These are phyloP conservation scores for Backusella liffmaniae DNA, from an alignment of 192 early-diverging fungal genomes.

Conservation along the genomic window DNA sequence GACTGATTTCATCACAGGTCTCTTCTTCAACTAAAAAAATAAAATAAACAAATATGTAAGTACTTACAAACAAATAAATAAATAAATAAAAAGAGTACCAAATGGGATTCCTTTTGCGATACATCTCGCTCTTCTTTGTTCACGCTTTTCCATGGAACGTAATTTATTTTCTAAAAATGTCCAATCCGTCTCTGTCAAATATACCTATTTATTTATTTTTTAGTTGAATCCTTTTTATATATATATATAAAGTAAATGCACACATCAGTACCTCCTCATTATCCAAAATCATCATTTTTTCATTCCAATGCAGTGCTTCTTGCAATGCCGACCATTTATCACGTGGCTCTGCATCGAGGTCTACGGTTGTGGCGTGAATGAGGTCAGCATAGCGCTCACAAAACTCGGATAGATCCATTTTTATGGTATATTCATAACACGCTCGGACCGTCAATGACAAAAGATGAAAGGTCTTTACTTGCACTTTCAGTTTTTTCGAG, in stretches of 20 bases:
- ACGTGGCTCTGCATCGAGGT: conserved; percentile 27
- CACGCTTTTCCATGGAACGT: conserved; percentile 60
- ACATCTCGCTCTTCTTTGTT: conserved; percentile 49
- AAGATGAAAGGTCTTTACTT: conserved; percentile 67
- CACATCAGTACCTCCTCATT: conserved; percentile 6
- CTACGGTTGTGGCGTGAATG: conserved; percentile 40
- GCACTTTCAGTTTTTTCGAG: conserved; percentile 59
- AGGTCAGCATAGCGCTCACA: conserved; percentile 66
- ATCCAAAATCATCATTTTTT: conserved; percentile 25
- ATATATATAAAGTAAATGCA: neutral
- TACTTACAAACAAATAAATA: neutral
- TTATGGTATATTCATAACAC: conserved; percentile 72
- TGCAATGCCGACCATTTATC: conserved; percentile 37
- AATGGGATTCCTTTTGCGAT: conserved; percentile 40
- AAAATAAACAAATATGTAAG: conserved; percentile 12
- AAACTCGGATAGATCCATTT: conserved; percentile 71
- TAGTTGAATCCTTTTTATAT: neutral
- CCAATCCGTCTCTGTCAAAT: conserved; percentile 77
- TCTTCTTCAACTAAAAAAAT: conserved; percentile 26
- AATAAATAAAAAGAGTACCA: neutral
- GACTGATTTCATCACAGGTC: conserved; percentile 26
- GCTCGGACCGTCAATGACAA: conserved; percentile 60
- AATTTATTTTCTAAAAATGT: conserved; percentile 78
- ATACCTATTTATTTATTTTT: conserved; percentile 43
- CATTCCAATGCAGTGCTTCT: conserved; percentile 16